Conservation (phyloP, 768 basidiomycete genomes). For the Clitopilus hobsonii region DNA sequence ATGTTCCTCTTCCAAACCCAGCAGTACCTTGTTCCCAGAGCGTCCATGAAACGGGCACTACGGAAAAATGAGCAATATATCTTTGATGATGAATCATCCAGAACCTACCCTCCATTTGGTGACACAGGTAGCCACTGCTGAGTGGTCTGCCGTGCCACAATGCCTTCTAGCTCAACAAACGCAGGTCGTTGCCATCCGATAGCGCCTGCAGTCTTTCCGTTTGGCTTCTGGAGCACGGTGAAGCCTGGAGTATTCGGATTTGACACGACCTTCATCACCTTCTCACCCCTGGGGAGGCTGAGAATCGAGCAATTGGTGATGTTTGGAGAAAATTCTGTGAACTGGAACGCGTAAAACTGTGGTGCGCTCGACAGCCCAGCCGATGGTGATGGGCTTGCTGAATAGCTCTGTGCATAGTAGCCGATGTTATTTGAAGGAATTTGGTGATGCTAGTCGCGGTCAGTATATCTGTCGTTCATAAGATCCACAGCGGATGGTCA, state of each 20-base stretch:
- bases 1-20: slow-evolving; percentile 1
- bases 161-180: slow-evolving; percentile 29
- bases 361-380: neutral
- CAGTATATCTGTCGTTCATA: too few species aligned
- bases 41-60: slow-evolving; percentile 3
- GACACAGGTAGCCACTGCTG: slow-evolving; percentile 37
- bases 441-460: too few species aligned
- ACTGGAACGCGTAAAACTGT: neutral
- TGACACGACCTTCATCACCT: slow-evolving; percentile 23
- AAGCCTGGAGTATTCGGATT: slow-evolving; percentile 26
- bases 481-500: too few species aligned
- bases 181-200: slow-evolving; percentile 33
- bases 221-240: slow-evolving; percentile 31
- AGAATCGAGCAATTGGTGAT: neutral
- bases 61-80: neutral
- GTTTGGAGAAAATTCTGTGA: neutral
- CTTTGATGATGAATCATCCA: neutral
- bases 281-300: neutral
- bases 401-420: neutral
- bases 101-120: slow-evolving; percentile 27
- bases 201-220: slow-evolving; percentile 30
- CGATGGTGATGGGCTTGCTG: neutral
- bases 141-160: slow-evolving; percentile 26
- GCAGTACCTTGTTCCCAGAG: neutral
- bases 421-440: neutral